These are phyloP conservation scores for Ogataea hybrid DNA, from an alignment of 1,139 yeast species.

Conservation along the genomic window DNA sequence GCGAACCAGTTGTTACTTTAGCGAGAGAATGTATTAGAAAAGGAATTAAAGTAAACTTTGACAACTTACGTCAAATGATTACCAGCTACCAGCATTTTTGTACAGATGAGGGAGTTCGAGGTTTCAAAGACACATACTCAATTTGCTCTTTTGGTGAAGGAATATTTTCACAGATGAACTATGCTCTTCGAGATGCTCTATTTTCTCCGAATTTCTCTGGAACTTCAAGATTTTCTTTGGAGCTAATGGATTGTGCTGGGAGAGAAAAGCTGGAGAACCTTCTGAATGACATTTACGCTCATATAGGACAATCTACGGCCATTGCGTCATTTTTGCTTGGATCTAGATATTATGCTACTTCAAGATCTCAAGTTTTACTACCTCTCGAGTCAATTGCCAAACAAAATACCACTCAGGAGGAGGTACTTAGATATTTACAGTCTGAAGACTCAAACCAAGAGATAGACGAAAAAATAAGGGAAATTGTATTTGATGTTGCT, in stretches of 20 bases:
- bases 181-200: slow-evolving; percentile 60
- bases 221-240: slow-evolving; percentile 53
- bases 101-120: slow-evolving; percentile 41
- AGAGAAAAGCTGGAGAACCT: slow-evolving; percentile 39
- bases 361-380: slow-evolving; percentile 50
- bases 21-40: slow-evolving; percentile 47
- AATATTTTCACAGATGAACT: slow-evolving; percentile 70
- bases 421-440: slow-evolving; percentile 48
- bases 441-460: slow-evolving; percentile 40
- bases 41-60: slow-evolving; percentile 51
- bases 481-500: slow-evolving; percentile 69
- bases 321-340: slow-evolving; percentile 67
- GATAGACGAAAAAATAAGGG: slow-evolving; percentile 40
- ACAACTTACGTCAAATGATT: slow-evolving; percentile 58
- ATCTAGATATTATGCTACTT: slow-evolving; percentile 53
- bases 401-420: slow-evolving; percentile 62
- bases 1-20: slow-evolving; percentile 68
- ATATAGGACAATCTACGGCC: slow-evolving; percentile 80
- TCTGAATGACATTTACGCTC: slow-evolving; percentile 68
- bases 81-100: slow-evolving; percentile 59
- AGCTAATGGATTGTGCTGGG: slow-evolving; percentile 41
- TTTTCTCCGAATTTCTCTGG: slow-evolving; percentile 48
- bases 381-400: slow-evolving; percentile 64
- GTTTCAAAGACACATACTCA: slow-evolving; percentile 52
- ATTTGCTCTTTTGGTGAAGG: slow-evolving; percentile 84